Percentiles rank a stretch among this genome's conserved stretches.
Evolutionary conservation across 305 asterid species (phyloP).

Genomic region (Stenogyne calaminthoides): DNA sequence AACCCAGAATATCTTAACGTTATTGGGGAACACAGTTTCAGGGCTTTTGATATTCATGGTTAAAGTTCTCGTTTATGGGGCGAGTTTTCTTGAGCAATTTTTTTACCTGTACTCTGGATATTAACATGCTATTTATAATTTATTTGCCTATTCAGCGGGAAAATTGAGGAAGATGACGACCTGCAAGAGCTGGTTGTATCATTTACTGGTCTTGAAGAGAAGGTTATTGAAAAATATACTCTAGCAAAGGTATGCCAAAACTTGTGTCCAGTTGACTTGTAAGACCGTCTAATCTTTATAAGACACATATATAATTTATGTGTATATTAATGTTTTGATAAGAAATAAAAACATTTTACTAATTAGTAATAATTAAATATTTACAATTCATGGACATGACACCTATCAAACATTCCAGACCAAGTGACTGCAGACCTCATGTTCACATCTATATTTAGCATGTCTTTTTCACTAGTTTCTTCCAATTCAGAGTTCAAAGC

Average conservation of each 20-base stretch:
- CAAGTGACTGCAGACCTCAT: not conserved
- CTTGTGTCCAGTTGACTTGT: slow-evolving; percentile 27
- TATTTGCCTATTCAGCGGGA: slow-evolving; percentile 54
- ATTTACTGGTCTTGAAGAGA: slow-evolving; percentile 88
- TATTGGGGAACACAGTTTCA: slow-evolving; percentile 15
- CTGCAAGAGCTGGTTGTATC: slow-evolving; percentile 78
- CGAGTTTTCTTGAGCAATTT: slow-evolving; percentile 19
- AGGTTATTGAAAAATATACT: slow-evolving; percentile 90
- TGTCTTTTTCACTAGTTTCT: not conserved
- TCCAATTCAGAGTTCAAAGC: not conserved
- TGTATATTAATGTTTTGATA: not conserved
- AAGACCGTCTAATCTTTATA: slow-evolving; percentile 15
- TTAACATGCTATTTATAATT: slow-evolving; percentile 24
- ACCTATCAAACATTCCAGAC: too few relatives aligned
- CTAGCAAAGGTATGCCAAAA: slow-evolving; percentile 73
- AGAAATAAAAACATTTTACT: not conserved
- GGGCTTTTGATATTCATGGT: slow-evolving; percentile 7
- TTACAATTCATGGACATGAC: too few relatives aligned
- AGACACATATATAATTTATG: not conserved
- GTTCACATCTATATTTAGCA: not conserved
- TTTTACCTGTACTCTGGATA: slow-evolving; percentile 25
- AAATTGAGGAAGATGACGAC: slow-evolving; percentile 77
- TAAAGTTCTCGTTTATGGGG: slow-evolving; percentile 21
- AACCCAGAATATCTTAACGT: not conserved
- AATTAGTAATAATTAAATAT: not conserved